A percentile compares a stretch with the other conserved stretches of the same genome.
Conservation (phyloP, 306 rosid species). For the Cicer yamashitae region DNA sequence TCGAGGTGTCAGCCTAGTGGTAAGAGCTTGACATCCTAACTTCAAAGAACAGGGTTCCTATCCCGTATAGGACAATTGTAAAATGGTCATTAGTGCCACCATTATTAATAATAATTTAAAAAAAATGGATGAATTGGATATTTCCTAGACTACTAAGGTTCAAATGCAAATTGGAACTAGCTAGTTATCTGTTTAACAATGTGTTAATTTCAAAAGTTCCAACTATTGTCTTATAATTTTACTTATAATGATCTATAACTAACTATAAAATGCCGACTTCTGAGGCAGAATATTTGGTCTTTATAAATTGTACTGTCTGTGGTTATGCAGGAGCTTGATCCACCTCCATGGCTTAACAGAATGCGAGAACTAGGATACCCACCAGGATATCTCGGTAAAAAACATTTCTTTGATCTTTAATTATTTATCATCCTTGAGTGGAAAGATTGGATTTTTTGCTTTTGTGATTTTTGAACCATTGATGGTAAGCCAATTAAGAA, state of each 20-base stretch:
- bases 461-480: background rate
- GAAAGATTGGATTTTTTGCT: constrained; percentile 5
- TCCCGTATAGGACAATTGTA: too few species aligned
- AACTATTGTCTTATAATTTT: constrained; percentile 5
- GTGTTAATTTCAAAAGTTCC: background rate
- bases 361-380: constrained; percentile 99
- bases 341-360: constrained; percentile 98
- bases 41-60: too few species aligned
- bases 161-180: background rate
- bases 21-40: too few species aligned
- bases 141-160: background rate
- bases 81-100: too few species aligned
- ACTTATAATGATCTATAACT: constrained; percentile 25
- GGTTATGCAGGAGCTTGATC: constrained; percentile 84
- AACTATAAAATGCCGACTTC: constrained; percentile 7
- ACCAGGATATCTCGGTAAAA: constrained; percentile 90
- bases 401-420: constrained; percentile 38
- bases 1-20: too few species aligned
- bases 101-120: too few species aligned
- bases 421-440: background rate
- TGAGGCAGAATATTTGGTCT: background rate
- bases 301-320: background rate
- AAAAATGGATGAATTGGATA: background rate
- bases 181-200: background rate
- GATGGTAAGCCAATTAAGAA: background rate